Evolutionary conservation across 2,329 filamentous ascomycete species (phyloP).

Genomic region (Fusarium compactum): DNA sequence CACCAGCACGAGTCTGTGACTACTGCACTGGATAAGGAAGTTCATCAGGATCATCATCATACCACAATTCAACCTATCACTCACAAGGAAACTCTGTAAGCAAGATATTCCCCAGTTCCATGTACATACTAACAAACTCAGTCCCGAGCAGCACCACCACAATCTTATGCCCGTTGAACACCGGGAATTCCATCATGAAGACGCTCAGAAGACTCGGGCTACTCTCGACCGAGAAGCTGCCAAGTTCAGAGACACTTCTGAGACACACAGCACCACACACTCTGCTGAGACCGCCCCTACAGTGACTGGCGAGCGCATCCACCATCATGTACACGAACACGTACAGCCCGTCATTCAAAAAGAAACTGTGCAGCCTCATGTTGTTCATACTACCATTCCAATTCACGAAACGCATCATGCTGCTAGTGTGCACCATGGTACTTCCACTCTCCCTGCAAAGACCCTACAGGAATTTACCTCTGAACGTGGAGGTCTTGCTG

Average conservation of each 20-base stretch:
- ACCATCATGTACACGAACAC: slow-evolving; percentile 67
- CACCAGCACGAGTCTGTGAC: slow-evolving; percentile 71
- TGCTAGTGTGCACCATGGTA: slow-evolving; percentile 72
- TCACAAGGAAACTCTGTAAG: slow-evolving; percentile 57
- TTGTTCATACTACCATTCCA: slow-evolving; percentile 78
- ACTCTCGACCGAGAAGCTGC: slow-evolving; percentile 64
- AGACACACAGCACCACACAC: slow-evolving; percentile 49
- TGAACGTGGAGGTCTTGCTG: slow-evolving; percentile 59
- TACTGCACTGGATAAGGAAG: slow-evolving; percentile 74
- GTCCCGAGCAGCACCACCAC: slow-evolving; percentile 72
- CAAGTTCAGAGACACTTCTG: slow-evolving; percentile 48
- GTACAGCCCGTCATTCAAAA: slow-evolving; percentile 79
- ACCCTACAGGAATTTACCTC: slow-evolving; percentile 72
- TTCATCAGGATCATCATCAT: slow-evolving; percentile 80
- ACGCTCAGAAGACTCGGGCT: slow-evolving; percentile 60
- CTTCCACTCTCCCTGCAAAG: slow-evolving; percentile 73
- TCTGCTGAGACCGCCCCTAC: slow-evolving; percentile 44
- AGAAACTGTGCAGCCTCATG: slow-evolving; percentile 73
- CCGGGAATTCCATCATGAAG: slow-evolving; percentile 71
- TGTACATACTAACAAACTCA: slow-evolving; percentile 14
- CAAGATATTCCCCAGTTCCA: slow-evolving; percentile 15
- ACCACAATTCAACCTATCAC: slow-evolving; percentile 74
- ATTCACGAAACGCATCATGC: slow-evolving; percentile 80
- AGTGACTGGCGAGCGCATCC: slow-evolving; percentile 49
- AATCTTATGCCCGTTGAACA: slow-evolving; percentile 70